Base-by-base conservation (phyloP, 192 early-diverging fungal species). In the Rhizophlyctis rosea region DNA sequence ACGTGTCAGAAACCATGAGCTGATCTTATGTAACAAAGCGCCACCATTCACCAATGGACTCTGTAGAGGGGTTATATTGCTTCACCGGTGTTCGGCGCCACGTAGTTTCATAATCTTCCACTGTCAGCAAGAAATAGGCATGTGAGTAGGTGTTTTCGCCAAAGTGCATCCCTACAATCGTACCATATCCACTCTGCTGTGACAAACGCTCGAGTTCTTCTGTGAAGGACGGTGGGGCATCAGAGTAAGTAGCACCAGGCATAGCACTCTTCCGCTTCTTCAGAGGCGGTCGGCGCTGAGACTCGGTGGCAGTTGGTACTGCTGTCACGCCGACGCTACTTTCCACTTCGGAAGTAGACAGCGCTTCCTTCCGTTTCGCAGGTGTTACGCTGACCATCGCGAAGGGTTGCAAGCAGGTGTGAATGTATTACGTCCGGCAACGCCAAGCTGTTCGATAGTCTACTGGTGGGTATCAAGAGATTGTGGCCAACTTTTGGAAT, bases 201-300 rank as follows among this genome's bases (percentile, higher is more conserved):
- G 67, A 61, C 18, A 68, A 50, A 18, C 54, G 49, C 25, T 61
- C 67, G 23, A 68, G 59, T 53, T 68, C 49, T 32, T 53, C 67
- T 49, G 59, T 59, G 23, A 68, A 68, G 14, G 67, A 54, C 2
- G 67, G 67, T 1, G 65, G 18, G 18, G 32, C 39, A 7, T 49
- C 63, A 34, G 30, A 21, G 13, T 57, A 24, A 4, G 59, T 48
- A 13, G 29, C 50, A 16, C 51, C 14, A n/a, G n/a, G n/a, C n/a
- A n/a, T n/a, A 31, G 24, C 44, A 34, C 53, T 68, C 49, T 55
- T 61, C 28, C 59, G 59, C 50, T 68, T 68, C 54, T 68, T 32
- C 16, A 55, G 3, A 13, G 35, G 35, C 16, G 34, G 63, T 14
- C 27, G 13, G 7, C 39, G 39, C 18, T 18, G 7, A 7, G 39